Evolutionary conservation across 805 yeast species (phyloP), one percentile per base, ranked within the genome.

Genomic region (Spathaspora sp.): DNA sequence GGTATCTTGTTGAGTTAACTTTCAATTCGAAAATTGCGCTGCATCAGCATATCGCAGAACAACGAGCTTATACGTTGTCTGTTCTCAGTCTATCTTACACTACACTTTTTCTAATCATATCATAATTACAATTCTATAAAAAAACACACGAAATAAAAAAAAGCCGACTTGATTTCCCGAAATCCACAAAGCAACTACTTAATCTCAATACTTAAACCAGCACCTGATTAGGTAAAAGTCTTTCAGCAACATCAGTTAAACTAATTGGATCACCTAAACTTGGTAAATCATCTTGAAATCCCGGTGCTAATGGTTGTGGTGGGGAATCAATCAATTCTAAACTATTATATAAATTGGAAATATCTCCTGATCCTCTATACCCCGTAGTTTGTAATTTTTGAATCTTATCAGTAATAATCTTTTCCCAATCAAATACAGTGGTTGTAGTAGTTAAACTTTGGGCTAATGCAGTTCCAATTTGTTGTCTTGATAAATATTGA

Each of bases 401-500:
- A 40, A 52, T 52, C 44, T 35, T 39, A 2, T 16, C 23, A 16
- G 19, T 51, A 14, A 51, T 47, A 17, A 51, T 26, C 28, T 42
- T 23, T 16, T 42, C 39, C 9, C 40, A 17, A 35, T 18, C 58
- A 23, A 64, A 62, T 5, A 48, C 23, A 53, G 49, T 1, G n/a
- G 54, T 60, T 5, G 64, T 63, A 7, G 62, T 2, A 14, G n/a
- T 29, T 10, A 29, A 31, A 11, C 16, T 11, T 16, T 5, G 8
- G 16, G 32, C 44, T 31, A 50, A 42, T 2, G 48, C 29, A 1
- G 14, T 19, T 17, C 52, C 55, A 0, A 70, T 66, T 17, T 66
- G 70, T 1, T 57, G 63, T 14, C 55, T 54, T 2, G 73, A 60
- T 54, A 87, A 60, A 55, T 85, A 84, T 58, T 82, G 80, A 31